Evolutionary conservation across 1,139 yeast species (phyloP).

Genomic region (Pichia sp.): DNA sequence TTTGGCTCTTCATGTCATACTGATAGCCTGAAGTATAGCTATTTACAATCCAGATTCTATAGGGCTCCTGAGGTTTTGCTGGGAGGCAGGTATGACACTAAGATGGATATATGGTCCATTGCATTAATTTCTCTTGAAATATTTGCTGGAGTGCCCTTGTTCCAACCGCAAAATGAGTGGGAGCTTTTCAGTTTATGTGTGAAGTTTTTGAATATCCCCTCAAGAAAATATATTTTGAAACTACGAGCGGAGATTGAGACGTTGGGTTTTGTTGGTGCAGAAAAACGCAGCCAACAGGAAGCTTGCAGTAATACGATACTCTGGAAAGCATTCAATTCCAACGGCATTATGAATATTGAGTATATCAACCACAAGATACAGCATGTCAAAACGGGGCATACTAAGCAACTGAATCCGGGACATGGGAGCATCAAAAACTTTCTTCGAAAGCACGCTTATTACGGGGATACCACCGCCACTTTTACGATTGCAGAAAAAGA

Average conservation of each 20-base stretch:
- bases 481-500: constrained; percentile 5
- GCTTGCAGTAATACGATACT: constrained; percentile 20
- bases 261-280: constrained; percentile 25
- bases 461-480: background rate
- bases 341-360: constrained; percentile 22
- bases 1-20: constrained; percentile 57
- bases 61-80: constrained; percentile 76
- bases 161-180: constrained; percentile 66
- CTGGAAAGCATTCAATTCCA: constrained; percentile 29
- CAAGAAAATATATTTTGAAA: constrained; percentile 34
- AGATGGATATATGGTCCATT: constrained; percentile 78
- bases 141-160: constrained; percentile 60
- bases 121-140: constrained; percentile 69
- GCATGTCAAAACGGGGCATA: background rate
- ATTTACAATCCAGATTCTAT: constrained; percentile 61
- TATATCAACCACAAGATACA: constrained; percentile 12
- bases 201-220: constrained; percentile 54
- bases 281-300: background rate
- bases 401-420: constrained; percentile 19
- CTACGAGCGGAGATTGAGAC: constrained; percentile 34
- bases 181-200: constrained; percentile 55
- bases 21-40: constrained; percentile 48
- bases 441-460: constrained; percentile 10
- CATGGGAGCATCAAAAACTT: constrained; percentile 20
- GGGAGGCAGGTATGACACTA: constrained; percentile 68